Evolutionary conservation across 2,329 filamentous ascomycete species (phyloP).

Genomic region (Stagonosporopsis tanaceti): DNA sequence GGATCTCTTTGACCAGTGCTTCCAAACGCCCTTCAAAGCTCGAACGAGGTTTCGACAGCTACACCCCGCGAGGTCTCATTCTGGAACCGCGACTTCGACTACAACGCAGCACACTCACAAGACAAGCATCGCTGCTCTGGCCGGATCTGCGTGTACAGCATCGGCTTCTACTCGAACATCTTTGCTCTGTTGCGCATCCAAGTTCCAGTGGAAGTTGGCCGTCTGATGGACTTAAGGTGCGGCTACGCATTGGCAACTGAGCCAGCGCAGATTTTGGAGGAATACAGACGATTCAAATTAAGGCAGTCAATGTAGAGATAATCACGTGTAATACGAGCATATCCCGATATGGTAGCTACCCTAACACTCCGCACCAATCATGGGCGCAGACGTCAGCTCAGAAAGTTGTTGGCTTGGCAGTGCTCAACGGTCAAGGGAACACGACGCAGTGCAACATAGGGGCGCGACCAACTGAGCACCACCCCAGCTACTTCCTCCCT

Average conservation of each 20-base stretch:
- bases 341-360: conserved; percentile 9
- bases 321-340: conserved; percentile 10
- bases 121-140: not conserved
- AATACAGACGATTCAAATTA: not conserved
- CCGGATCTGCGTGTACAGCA: too few species aligned
- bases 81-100: too few species aligned
- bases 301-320: not conserved
- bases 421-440: conserved; percentile 29
- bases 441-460: conserved; percentile 28
- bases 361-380: conserved; percentile 16
- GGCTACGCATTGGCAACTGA: not conserved
- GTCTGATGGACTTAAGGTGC: not conserved
- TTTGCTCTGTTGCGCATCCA: too few species aligned
- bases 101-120: not conserved
- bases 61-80: too few species aligned
- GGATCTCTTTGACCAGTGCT: not conserved
- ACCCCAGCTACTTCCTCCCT: conserved; percentile 12
- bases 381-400: conserved; percentile 12
- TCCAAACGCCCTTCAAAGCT: not conserved
- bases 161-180: too few species aligned
- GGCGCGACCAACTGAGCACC: conserved; percentile 26
- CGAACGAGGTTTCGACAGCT: not conserved
- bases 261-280: not conserved
- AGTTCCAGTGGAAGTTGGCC: not conserved
- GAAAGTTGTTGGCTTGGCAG: conserved; percentile 28